Conservation (phyloP, 306 rosid genomes). For the Sicyos edulis region DNA sequence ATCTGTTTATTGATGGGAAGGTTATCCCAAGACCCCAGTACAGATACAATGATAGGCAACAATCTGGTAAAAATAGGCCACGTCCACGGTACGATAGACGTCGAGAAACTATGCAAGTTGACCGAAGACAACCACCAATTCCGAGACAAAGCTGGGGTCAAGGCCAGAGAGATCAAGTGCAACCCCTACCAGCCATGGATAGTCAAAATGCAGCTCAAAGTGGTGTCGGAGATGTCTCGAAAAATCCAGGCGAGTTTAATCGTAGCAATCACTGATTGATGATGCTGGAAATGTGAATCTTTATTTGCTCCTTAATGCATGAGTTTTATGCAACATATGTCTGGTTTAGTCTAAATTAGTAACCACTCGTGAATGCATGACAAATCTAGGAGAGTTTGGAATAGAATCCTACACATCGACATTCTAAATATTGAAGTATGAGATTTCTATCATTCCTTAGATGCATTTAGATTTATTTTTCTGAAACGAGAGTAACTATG, state of each 20-base stretch:
- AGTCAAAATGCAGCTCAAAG: constrained; percentile 24
- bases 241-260: constrained; percentile 16
- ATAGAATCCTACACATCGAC: background rate
- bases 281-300: background rate
- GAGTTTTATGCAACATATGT: background rate
- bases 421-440: background rate
- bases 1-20: constrained; percentile 73
- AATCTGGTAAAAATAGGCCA: constrained; percentile 48
- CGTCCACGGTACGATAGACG: constrained; percentile 73
- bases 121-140: constrained; percentile 44
- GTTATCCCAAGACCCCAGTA: constrained; percentile 85
- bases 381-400: background rate
- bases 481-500: no score
- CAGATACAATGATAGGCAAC: constrained; percentile 54
- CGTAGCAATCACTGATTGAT: constrained; percentile 22
- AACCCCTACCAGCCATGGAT: constrained; percentile 31
- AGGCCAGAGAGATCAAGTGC: constrained; percentile 38
- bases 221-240: constrained; percentile 20
- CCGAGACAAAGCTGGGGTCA: constrained; percentile 41
- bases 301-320: background rate
- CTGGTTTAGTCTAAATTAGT: background rate
- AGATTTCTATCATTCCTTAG: background rate
- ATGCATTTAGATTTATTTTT: background rate
- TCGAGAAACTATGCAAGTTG: constrained; percentile 59
- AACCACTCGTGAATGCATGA: background rate